Conservation (phyloP, 495 filamentous ascomycete species). For the Hypomontagnella monticulosa region DNA sequence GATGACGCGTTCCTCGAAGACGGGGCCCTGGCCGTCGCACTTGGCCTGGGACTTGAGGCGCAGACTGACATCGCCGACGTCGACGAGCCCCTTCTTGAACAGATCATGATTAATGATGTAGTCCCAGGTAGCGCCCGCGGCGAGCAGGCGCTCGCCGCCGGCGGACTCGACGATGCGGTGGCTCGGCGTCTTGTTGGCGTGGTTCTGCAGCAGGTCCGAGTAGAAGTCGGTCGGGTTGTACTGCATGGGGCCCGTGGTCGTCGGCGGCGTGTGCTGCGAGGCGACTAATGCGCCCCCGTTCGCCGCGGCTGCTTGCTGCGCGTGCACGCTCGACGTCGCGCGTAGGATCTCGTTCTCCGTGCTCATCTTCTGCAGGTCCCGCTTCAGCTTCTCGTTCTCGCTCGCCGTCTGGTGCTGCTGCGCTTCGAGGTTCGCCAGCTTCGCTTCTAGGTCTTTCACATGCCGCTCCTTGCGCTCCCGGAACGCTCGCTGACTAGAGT, state of each 20-base stretch:
- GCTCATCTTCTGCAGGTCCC: constrained; percentile 77
- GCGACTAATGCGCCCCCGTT: background rate
- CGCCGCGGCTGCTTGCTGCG: constrained; percentile 24
- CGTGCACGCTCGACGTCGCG: constrained; percentile 66
- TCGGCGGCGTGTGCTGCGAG: constrained; percentile 41
- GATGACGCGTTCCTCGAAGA: constrained; percentile 83
- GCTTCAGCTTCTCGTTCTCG: constrained; percentile 87
- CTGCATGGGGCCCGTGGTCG: constrained; percentile 72
- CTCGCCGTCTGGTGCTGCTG: constrained; percentile 52
- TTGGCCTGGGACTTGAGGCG: constrained; percentile 77
- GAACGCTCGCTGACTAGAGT: constrained; percentile 87
- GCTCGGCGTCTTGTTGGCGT: constrained; percentile 67
- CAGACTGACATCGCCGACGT: constrained; percentile 81
- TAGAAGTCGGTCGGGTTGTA: constrained; percentile 81
- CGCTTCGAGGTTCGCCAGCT: constrained; percentile 77
- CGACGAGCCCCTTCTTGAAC: constrained; percentile 82
- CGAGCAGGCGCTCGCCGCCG: constrained; percentile 80
- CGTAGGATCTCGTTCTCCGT: constrained; percentile 96
- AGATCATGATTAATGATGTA: constrained; percentile 84
- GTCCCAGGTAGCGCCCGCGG: constrained; percentile 88
- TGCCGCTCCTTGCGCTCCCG: constrained; percentile 96
- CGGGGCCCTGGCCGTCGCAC: constrained; percentile 91
- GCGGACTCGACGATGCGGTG: constrained; percentile 73
- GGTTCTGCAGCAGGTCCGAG: constrained; percentile 60
- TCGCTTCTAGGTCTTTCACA: constrained; percentile 89